Evolutionary conservation across 176 grass and related monocot genomes (phyloP), one percentile per base, ranked within the genome.

Genomic region (Zoysia japonica): DNA sequence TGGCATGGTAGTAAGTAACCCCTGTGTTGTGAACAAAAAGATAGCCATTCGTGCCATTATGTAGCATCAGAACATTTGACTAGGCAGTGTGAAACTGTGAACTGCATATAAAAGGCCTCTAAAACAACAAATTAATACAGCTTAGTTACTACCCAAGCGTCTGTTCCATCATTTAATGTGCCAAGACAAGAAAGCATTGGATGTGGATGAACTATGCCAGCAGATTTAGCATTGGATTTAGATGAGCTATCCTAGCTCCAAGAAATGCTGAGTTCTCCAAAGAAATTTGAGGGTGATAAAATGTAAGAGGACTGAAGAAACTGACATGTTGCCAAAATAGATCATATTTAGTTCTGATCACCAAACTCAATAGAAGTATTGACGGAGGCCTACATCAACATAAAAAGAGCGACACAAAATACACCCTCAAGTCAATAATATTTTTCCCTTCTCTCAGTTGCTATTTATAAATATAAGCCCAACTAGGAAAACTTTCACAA

Each of bases 11-110:
- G 8, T 77, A 11, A 56, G 46, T 57, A 56, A 9, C 16, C 55
- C 48, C 28, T 62, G 56, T 39, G 54, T 59, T 38, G 5, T 78
- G n/a, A 4, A 47, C 67, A 9, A 64, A 79, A 47, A 79, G 14
- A 70, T 36, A 64, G 61, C 11, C 4, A 28, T 64, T 39, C 1
- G 0, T 38, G 61, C 39, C 1, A 4, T 39, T 64, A 10, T 64
- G 19, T 64, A 13, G 5, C 10, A 64, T 64, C 4, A 13, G 61
- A 13, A 64, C 4, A 38, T 11, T 39, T 64, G 35, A 84, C 17
- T 74, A 78, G 43, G 16, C 49, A 68, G 2, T 59, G 46, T 74
- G 11, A 88, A 83, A 68, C 1, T 59, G 46, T 74, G 11, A 88
- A 83, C 19, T 75, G 16, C 3, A 37, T 51, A 88, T 5, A 54